A percentile compares a stretch with the other conserved stretches of the same genome.
Evolutionary conservation across 768 basidiomycete species (phyloP).

Genomic region (Tricholoma hemisulphureum): DNA sequence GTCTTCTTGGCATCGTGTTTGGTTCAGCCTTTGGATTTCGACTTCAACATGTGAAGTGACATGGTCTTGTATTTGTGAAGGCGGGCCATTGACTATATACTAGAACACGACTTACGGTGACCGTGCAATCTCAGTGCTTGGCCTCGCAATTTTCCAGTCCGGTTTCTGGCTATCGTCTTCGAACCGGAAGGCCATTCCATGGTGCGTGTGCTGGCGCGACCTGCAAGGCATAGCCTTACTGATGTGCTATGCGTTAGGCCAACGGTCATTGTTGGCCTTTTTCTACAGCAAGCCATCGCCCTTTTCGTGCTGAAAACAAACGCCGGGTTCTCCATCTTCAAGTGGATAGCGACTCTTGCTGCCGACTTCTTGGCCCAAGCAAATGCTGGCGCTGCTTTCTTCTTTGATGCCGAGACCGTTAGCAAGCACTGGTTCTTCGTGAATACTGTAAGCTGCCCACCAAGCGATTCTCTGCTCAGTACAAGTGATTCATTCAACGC

Average conservation of each 20-base stretch:
- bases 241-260: slow-evolving; percentile 44
- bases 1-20: slow-evolving; percentile 73
- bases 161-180: slow-evolving; percentile 69
- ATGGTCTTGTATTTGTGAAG: slow-evolving; percentile 14
- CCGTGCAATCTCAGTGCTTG: slow-evolving; percentile 78
- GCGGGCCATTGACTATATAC: slow-evolving; percentile 1
- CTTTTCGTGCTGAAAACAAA: slow-evolving; percentile 84
- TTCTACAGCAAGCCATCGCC: slow-evolving; percentile 82
- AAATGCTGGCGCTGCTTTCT: slow-evolving; percentile 72
- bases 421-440: slow-evolving; percentile 86
- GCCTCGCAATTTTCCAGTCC: slow-evolving; percentile 76
- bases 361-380: slow-evolving; percentile 75
- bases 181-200: slow-evolving; percentile 63
- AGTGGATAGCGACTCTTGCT: slow-evolving; percentile 77
- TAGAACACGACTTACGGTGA: slow-evolving; percentile 65
- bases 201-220: slow-evolving; percentile 42
- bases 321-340: slow-evolving; percentile 83
- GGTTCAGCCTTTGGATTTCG: slow-evolving; percentile 86
- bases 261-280: slow-evolving; percentile 84
- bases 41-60: slow-evolving; percentile 43
- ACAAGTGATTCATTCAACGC: slow-evolving; percentile 1
- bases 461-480: slow-evolving; percentile 1
- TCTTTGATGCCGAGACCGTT: slow-evolving; percentile 65
- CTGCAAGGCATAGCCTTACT: neutral
- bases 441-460: slow-evolving; percentile 52